Percentiles rank a stretch among this genome's conserved stretches.
These are phyloP conservation scores for Rubia peregrina DNA, from an alignment of 305 asterid species.

Conservation along the genomic window DNA sequence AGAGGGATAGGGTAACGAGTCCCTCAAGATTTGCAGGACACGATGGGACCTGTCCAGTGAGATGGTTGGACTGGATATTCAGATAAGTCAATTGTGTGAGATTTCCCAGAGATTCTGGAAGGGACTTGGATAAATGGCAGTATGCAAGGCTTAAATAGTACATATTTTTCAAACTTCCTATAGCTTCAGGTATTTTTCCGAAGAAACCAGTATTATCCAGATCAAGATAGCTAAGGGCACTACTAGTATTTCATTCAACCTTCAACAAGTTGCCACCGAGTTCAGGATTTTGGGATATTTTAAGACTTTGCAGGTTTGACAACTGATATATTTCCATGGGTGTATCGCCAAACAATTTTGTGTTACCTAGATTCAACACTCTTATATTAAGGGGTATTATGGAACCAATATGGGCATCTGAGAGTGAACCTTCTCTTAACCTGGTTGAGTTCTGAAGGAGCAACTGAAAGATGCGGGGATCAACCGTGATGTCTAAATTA, in stretches of 20 bases:
- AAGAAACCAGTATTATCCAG: not conserved
- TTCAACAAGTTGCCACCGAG: conserved; percentile 18
- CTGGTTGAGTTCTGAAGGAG: conserved; percentile 22
- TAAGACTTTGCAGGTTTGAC: conserved; percentile 18
- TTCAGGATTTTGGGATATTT: not conserved
- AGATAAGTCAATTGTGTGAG: conserved; percentile 14
- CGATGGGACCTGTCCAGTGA: conserved; percentile 16
- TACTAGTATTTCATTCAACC: conserved; percentile 11
- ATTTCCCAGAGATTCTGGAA: conserved; percentile 24
- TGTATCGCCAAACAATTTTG: conserved; percentile 8
- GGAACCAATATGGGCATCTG: conserved; percentile 7
- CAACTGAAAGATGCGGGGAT: conserved; percentile 15
- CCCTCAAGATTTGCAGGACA: conserved; percentile 13
- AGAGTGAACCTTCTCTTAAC: conserved; percentile 15
- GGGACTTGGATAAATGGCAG: conserved; percentile 11
- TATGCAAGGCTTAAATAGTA: conserved; percentile 2
- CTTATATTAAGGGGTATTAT: conserved; percentile 13
- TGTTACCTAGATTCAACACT: not conserved
- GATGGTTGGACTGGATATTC: conserved; percentile 1
- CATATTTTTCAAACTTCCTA: conserved; percentile 12
- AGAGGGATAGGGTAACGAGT: conserved; percentile 10
- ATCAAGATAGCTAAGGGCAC: conserved; percentile 10
- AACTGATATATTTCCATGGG: conserved; percentile 16
- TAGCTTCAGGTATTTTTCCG: conserved; percentile 15
- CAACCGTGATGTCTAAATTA: conserved; percentile 5